Conservation (phyloP, 2,329 filamentous ascomycete genomes). For the Madurella mycetomatis region DNA sequence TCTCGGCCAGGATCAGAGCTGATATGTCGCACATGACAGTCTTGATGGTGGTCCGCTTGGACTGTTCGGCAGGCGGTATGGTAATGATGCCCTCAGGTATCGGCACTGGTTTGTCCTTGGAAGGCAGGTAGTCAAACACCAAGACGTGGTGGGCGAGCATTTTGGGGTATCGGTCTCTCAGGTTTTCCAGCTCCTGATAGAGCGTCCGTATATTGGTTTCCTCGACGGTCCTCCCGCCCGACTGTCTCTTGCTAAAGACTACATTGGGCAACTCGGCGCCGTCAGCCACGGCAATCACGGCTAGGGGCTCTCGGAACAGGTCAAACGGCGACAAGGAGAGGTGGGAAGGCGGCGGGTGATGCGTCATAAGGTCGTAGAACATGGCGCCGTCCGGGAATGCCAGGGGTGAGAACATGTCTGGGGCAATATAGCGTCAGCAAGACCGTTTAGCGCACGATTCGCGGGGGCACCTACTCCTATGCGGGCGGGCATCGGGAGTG, state of each 20-base stretch:
- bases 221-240: slow-evolving; percentile 45
- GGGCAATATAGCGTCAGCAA: slow-evolving; percentile 17
- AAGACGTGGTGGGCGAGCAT: slow-evolving; percentile 74
- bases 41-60: slow-evolving; percentile 74
- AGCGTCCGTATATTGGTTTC: slow-evolving; percentile 57
- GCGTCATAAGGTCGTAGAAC: slow-evolving; percentile 81
- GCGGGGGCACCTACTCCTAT: slow-evolving; percentile 61
- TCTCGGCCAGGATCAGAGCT: slow-evolving; percentile 67
- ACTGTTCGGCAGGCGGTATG: slow-evolving; percentile 64
- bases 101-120: slow-evolving; percentile 45
- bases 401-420: slow-evolving; percentile 91
- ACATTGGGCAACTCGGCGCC: slow-evolving; percentile 61
- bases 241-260: slow-evolving; percentile 51
- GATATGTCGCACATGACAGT: slow-evolving; percentile 77
- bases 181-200: slow-evolving; percentile 63
- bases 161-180: slow-evolving; percentile 69
- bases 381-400: slow-evolving; percentile 82
- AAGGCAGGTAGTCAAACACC: slow-evolving; percentile 67
- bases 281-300: slow-evolving; percentile 81
- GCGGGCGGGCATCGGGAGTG: slow-evolving; percentile 75
- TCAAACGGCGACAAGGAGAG: slow-evolving; percentile 83
- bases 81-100: slow-evolving; percentile 65
- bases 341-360: slow-evolving; percentile 74
- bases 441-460: slow-evolving; percentile 1
- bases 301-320: slow-evolving; percentile 77